These are phyloP conservation scores for Polychaeton citri DNA, from an alignment of 2,329 filamentous ascomycete genomes.

Conservation along the genomic window DNA sequence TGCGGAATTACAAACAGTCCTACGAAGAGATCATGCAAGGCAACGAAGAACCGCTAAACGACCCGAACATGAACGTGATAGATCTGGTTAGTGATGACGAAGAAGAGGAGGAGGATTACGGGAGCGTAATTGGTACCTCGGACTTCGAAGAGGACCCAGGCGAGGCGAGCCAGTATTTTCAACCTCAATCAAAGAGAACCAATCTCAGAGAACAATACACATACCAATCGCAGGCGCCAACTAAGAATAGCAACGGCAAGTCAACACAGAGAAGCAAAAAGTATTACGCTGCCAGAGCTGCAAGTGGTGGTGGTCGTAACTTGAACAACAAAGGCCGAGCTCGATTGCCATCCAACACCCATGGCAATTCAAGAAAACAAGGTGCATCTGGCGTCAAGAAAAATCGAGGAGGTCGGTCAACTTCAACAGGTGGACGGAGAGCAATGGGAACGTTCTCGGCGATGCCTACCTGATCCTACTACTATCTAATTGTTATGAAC, in stretches of 20 bases:
- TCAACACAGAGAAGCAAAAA: background rate
- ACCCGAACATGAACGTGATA: constrained; percentile 37
- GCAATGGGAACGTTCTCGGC: background rate
- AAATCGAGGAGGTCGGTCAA: background rate
- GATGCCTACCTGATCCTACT: background rate
- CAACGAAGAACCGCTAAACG: constrained; percentile 28
- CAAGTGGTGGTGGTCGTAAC: background rate
- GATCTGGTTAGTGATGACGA: constrained; percentile 32
- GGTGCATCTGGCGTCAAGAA: background rate
- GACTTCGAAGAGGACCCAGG: constrained; percentile 4
- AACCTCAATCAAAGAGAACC: background rate
- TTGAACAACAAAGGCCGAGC: background rate
- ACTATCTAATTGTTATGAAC: no score
- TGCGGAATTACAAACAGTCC: constrained; percentile 28
- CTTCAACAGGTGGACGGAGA: background rate
- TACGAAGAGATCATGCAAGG: constrained; percentile 31
- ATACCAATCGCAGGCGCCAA: background rate
- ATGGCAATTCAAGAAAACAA: background rate
- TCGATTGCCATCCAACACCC: background rate
- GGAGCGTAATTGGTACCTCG: constrained; percentile 30
- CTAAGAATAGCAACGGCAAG: background rate
- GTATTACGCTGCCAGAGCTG: background rate
- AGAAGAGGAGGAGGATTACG: constrained; percentile 27
- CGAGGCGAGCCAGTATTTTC: constrained; percentile 14
- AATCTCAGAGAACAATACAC: background rate